phyloP scores from a whole-genome alignment of 169 alveolate genomes.

The Plasmodium cynomolgi region DNA sequence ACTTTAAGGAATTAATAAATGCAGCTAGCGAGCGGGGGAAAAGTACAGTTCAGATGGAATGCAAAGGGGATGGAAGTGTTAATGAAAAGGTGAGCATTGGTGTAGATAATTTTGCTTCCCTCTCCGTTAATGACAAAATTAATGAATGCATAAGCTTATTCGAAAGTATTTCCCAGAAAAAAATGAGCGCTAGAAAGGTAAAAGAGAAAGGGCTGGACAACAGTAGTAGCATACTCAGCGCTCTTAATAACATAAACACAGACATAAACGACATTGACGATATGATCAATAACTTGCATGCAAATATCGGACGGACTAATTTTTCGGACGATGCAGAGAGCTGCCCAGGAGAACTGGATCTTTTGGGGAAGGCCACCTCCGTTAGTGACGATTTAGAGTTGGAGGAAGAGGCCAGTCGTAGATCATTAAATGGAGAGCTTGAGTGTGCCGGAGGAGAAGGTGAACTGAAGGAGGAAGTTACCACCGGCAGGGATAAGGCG shows the following conservation, averaged over 20 bases:
- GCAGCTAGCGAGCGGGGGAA: not conserved
- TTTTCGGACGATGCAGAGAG: constrained; percentile 25
- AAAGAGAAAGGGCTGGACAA: constrained; percentile 5
- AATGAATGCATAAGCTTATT: constrained; percentile 53
- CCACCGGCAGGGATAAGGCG: not conserved
- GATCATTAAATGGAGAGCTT: not conserved
- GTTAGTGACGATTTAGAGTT: constrained; percentile 1
- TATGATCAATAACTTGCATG: constrained; percentile 38
- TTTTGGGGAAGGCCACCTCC: not conserved
- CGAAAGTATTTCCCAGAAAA: not conserved
- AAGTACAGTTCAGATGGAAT: not conserved
- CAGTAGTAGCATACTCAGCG: constrained; percentile 1
- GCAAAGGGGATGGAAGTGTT: not conserved
- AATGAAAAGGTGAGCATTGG: not conserved
- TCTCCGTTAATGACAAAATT: constrained; percentile 25
- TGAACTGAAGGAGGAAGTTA: not conserved
- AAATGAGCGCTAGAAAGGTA: not conserved
- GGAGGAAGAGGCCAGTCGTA: not conserved
- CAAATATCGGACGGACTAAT: constrained; percentile 1
- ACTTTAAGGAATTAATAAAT: constrained; percentile 36
- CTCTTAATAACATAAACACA: constrained; percentile 30
- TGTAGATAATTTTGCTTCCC: not conserved
- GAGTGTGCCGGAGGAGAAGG: not conserved
- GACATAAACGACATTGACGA: constrained; percentile 54
- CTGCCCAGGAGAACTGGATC: constrained; percentile 18